These are phyloP conservation scores for Petunia axillaris DNA, from an alignment of 257 asterid genomes.

Conservation along the genomic window DNA sequence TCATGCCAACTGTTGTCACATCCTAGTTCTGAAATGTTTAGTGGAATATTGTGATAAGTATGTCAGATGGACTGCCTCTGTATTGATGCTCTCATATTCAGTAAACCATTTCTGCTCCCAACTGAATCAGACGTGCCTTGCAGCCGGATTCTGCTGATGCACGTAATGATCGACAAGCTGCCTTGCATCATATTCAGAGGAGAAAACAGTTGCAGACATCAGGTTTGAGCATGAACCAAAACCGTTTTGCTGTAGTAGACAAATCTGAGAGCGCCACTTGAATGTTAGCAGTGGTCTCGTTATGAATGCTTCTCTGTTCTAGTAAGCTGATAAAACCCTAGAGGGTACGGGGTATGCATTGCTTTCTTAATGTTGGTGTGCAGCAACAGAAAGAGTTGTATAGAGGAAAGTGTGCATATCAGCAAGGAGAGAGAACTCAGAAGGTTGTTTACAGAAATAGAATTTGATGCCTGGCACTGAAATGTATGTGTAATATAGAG, in stretches of 20 bases:
- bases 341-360: too few relatives aligned
- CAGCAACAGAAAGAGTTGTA: not conserved
- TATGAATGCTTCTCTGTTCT: too few relatives aligned
- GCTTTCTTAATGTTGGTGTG: too few relatives aligned
- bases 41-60: not conserved
- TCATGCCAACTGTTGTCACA: not conserved
- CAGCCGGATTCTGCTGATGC: slow-evolving; percentile 78
- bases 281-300: not conserved
- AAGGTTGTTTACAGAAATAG: not conserved
- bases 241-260: slow-evolving; percentile 64
- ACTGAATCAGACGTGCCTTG: slow-evolving; percentile 24
- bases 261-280: slow-evolving; percentile 29
- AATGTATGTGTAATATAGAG: not conserved
- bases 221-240: slow-evolving; percentile 54
- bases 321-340: too few relatives aligned
- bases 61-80: slow-evolving; percentile 16
- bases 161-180: slow-evolving; percentile 63
- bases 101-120: not conserved
- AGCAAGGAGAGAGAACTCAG: not conserved
- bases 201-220: slow-evolving; percentile 74
- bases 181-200: slow-evolving; percentile 62
- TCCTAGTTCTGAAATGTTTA: slow-evolving; percentile 3
- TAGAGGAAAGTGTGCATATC: not conserved
- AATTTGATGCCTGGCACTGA: not conserved
- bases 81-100: not conserved